Evolutionary conservation across 768 basidiomycete species (phyloP), one percentile per base, ranked within the genome.

Genomic region (Xerocomus potaroensis): DNA sequence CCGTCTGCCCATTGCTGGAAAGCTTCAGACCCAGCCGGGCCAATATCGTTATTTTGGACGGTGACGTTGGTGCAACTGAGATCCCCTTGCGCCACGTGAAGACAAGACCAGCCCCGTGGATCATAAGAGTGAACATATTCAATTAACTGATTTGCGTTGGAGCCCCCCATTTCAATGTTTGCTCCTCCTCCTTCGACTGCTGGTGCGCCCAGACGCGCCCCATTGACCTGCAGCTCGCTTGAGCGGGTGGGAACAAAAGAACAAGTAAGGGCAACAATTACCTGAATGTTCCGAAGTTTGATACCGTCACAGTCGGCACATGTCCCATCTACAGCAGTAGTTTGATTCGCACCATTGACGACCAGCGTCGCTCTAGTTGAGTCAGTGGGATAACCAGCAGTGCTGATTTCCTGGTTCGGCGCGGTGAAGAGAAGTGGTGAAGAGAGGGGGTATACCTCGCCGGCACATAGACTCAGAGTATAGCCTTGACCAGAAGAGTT

Each of bases 151-250:
- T 75, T 70, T 3, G 78, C 69, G 52, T 85, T 91, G 18, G 72
- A 57, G 9, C 89, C 91, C 4, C 91, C 91, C 74, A 92, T 83
- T 66, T 91, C 89, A 44, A 92, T 88, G 56, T 89, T 90, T 19
- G 76, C 89, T 1, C 84, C 86, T 6, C 84, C 86, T 7, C 87
- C 87, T 19, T 39, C 50, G 0, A 73, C 75, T 1, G 81, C 75
- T 32, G 73, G 54, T 7, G 72, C 78, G 21, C 75, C 76, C 15
- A 65, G 65, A 47, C 89, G 78, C 5, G 80, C 79, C 12, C 90
- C 89, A 57, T 91, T 78, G 51, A 92, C 78, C 87, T 91, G 51
- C 9, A 16, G 3, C 33, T 35, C 9, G 21, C 21, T 35, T 41
- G 31, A 47, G 47, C 9, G 39, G 39, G 43, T 24, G 24, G 32